A percentile compares a stretch with the other conserved stretches of the same genome.
Conservation (phyloP, 768 basidiomycete genomes). For the Cystofilobasidium ferigula region DNA sequence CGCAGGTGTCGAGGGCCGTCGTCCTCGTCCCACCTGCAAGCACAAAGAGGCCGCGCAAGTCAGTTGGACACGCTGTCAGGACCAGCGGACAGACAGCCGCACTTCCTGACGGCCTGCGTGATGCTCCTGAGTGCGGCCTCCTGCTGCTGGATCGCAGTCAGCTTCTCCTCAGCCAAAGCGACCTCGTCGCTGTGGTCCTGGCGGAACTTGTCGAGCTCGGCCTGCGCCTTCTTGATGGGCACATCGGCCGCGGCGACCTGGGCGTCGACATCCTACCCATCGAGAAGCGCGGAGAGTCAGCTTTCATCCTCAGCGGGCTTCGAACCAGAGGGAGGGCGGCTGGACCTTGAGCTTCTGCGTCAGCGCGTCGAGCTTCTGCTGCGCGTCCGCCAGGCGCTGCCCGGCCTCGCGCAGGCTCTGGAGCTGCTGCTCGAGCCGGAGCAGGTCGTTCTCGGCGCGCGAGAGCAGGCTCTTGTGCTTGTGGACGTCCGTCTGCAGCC, state of each 20-base stretch:
- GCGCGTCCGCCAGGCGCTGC: conserved; percentile 37
- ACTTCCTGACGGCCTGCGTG: conserved; percentile 10
- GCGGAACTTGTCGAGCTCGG: conserved; percentile 26
- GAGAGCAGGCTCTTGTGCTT: background rate
- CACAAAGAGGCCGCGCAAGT: background rate
- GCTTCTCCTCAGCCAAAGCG: background rate
- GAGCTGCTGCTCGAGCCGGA: conserved; percentile 29
- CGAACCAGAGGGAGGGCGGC: background rate
- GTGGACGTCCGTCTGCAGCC: background rate
- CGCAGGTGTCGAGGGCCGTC: conserved; percentile 23
- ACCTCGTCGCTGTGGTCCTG: conserved; percentile 10
- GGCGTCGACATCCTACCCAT: conserved; percentile 29
- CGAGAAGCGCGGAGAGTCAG: background rate
- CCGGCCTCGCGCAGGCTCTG: conserved; percentile 29
- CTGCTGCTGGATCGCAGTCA: conserved; percentile 8
- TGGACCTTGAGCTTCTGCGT: conserved; percentile 59
- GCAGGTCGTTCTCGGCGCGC: conserved; percentile 25
- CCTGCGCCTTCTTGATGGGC: conserved; percentile 29
- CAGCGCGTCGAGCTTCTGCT: conserved; percentile 47
- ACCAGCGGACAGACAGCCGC: background rate
- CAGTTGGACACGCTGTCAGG: too few relatives aligned
- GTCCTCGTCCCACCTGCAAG: conserved; percentile 16
- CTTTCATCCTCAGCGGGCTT: background rate
- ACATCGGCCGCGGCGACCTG: conserved; percentile 26
- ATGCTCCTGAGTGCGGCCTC: background rate